Evolutionary conservation across 2,329 filamentous ascomycete species (phyloP).

Genomic region (Corynespora cassiicola): DNA sequence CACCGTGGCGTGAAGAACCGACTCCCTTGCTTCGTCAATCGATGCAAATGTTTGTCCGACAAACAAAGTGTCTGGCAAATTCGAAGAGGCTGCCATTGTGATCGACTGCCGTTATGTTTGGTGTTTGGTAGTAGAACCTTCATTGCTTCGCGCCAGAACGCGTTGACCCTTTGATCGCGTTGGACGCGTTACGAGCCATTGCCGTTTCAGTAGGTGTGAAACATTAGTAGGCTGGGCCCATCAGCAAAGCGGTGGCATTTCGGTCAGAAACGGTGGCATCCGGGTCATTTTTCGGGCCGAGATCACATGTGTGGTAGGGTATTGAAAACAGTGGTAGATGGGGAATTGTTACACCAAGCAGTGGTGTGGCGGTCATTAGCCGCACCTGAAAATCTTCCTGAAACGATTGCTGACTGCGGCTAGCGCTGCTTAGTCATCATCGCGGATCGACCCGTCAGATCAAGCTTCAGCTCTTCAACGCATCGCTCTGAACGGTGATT

Average conservation of each 20-base stretch:
- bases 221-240: not conserved
- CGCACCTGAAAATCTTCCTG: too few relatives aligned
- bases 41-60: constrained; percentile 2
- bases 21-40: constrained; percentile 4
- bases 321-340: too few relatives aligned
- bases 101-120: constrained; percentile 1
- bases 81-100: constrained; percentile 2
- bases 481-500: not conserved
- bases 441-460: constrained; percentile 2
- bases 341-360: too few relatives aligned
- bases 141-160: not conserved
- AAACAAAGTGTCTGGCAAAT: constrained; percentile 4
- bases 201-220: not conserved
- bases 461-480: constrained; percentile 1
- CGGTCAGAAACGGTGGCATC: too few relatives aligned
- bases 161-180: not conserved
- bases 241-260: not conserved
- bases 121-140: too few relatives aligned
- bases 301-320: too few relatives aligned
- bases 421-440: constrained; percentile 7
- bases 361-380: too few relatives aligned
- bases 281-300: too few relatives aligned
- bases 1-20: constrained; percentile 3
- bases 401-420: too few relatives aligned
- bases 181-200: not conserved